Conservation (phyloP, 768 basidiomycete species). For the Trametes cingulata region DNA sequence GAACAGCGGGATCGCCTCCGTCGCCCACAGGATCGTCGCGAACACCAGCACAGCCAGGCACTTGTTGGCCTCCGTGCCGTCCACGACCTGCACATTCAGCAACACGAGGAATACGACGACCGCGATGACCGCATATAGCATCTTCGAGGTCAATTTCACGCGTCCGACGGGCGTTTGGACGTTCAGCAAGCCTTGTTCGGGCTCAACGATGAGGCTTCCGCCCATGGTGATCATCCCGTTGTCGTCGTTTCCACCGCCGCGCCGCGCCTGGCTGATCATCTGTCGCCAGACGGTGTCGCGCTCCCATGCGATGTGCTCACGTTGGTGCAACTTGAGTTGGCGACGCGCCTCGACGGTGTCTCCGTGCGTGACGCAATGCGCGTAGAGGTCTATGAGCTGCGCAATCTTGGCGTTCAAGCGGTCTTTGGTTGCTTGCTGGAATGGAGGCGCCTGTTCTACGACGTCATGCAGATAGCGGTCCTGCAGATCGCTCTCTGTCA, state of each 20-base stretch:
- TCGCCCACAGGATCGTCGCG: slow-evolving; percentile 93
- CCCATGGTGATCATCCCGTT: slow-evolving; percentile 23
- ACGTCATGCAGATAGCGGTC: slow-evolving; percentile 70
- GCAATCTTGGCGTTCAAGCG: slow-evolving; percentile 57
- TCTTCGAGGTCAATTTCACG: slow-evolving; percentile 64
- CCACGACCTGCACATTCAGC: slow-evolving; percentile 60
- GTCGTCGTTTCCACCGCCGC: slow-evolving; percentile 47
- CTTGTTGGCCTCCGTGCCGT: slow-evolving; percentile 73
- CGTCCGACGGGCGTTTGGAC: slow-evolving; percentile 67
- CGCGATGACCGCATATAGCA: slow-evolving; percentile 58
- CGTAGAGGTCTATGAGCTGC: slow-evolving; percentile 70
- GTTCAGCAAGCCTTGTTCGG: slow-evolving; percentile 40
- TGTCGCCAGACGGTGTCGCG: slow-evolving; percentile 97
- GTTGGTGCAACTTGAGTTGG: slow-evolving; percentile 82
- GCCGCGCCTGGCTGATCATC: slow-evolving; percentile 85
- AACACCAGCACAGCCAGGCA: slow-evolving; percentile 90
- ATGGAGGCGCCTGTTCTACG: slow-evolving; percentile 71
- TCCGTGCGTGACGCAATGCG: slow-evolving; percentile 80
- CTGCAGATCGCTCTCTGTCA: slow-evolving; percentile 80
- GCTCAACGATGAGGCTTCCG: slow-evolving; percentile 43
- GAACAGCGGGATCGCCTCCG: slow-evolving; percentile 96
- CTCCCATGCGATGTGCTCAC: slow-evolving; percentile 96
- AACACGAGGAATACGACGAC: slow-evolving; percentile 58
- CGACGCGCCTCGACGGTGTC: slow-evolving; percentile 70
- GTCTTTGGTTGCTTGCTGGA: slow-evolving; percentile 62